Percentiles rank a stretch among this genome's conserved stretches.
Evolutionary conservation across 2,329 filamentous ascomycete species (phyloP).

Genomic region (Ascochyta rabiei): DNA sequence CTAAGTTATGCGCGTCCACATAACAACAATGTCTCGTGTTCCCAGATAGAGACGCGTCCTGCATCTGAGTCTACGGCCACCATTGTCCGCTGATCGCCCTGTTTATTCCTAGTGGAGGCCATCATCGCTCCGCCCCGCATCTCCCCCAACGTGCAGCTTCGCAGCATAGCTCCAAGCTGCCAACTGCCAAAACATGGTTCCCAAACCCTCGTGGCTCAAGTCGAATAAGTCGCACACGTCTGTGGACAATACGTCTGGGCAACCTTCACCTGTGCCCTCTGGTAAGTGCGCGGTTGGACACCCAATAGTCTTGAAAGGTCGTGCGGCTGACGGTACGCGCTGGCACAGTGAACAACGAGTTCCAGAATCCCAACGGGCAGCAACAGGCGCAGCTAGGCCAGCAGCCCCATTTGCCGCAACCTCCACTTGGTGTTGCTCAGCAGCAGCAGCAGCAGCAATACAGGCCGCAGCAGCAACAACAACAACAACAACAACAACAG

Average conservation of each 20-base stretch:
- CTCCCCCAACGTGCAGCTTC: constrained; percentile 26
- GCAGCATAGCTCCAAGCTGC: constrained; percentile 28
- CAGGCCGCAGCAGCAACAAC: not conserved
- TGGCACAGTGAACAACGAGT: constrained; percentile 44
- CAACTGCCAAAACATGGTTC: constrained; percentile 44
- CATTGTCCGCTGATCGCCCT: constrained; percentile 31
- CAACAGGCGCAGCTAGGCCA: constrained; percentile 19
- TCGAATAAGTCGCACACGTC: constrained; percentile 48
- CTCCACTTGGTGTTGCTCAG: constrained; percentile 14
- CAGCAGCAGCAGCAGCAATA: constrained; percentile 15
- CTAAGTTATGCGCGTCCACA: constrained; percentile 26
- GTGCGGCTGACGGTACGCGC: constrained; percentile 44
- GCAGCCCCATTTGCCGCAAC: constrained; percentile 17
- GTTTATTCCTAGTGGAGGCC: constrained; percentile 44
- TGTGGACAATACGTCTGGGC: constrained; percentile 43
- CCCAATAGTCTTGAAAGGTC: constrained; percentile 26
- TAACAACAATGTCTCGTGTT: constrained; percentile 16
- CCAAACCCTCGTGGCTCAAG: constrained; percentile 47
- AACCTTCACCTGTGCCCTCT: constrained; percentile 43
- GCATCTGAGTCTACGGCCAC: constrained; percentile 23
- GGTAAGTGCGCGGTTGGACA: constrained; percentile 35
- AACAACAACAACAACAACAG: constrained; percentile 12
- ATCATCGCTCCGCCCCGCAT: constrained; percentile 27
- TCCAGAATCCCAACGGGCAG: constrained; percentile 19
- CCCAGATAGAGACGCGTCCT: constrained; percentile 25